Base-by-base conservation (phyloP, 164 flowering plant species). In the Umbilicus rupestris region DNA sequence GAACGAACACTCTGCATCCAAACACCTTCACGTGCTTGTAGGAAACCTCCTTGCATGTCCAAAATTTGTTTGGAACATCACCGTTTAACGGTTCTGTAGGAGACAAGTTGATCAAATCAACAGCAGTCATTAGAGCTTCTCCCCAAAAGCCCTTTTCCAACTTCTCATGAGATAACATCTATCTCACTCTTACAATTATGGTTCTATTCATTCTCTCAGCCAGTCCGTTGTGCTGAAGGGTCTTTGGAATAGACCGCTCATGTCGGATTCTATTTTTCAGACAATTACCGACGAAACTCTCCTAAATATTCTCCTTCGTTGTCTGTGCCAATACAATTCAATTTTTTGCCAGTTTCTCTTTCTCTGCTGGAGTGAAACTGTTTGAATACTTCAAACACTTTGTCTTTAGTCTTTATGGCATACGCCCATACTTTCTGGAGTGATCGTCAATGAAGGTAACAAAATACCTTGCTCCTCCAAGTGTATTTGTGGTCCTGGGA, bases 11-110 rank as follows among this genome's bases (percentile, higher is more conserved):
- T 37, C 26, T 63, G 37, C 63, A 35, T 7, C 68, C 50, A 49
- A 70, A 70, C 49, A 70, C 72, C 19, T 39, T 49, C 44, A 64
- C 35, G 28, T 68, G 57, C 20, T 60, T 20, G 45, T 62, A 68
- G 3, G 71, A 68, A 1, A 44, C 66, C 11, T 60, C 28, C 14
- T 42, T 68, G 2, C 33, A 7, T 24, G 24, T 58, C 65, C 65
- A 68, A 41, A 60, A 24, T 19, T 68, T 60, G 15, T 60, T 26
- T 42, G 28, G 65, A 15, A 60, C 37, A 28, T 68, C 57, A 24
- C 65, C 65, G 17, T 44, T 29, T 49, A 68, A 41, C 9, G 65
- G 39, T 15, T 3, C 2, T 19, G 26, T 22, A 60, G 57, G 65
- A 3, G 39, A 44, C 8, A 60, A 14, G 28, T 57, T 68, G 26